A percentile compares a stretch with the other conserved stretches of the same genome.
Conservation (phyloP, 2,329 filamentous ascomycete species). For the Colletotrichum zoysiae region DNA sequence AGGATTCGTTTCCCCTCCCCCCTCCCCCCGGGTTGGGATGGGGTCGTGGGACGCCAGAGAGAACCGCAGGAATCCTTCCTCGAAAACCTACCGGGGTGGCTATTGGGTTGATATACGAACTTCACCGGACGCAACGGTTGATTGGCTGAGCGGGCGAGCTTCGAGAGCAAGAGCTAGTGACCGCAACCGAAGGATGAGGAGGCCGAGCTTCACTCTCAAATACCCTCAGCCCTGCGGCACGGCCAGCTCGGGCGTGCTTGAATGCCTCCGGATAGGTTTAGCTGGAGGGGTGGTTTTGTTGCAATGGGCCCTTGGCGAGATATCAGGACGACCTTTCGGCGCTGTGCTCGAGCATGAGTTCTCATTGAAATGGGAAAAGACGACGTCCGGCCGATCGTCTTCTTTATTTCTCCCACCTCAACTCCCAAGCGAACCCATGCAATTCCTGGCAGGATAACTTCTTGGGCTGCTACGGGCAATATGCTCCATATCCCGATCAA, state of each 20-base stretch:
- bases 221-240: slow-evolving; percentile 35
- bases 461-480: neutral
- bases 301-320: slow-evolving; percentile 12
- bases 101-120: slow-evolving; percentile 37
- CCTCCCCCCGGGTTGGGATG: neutral
- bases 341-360: neutral
- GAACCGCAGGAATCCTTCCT: slow-evolving; percentile 34
- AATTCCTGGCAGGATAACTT: neutral
- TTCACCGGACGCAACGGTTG: slow-evolving; percentile 1
- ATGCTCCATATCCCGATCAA: neutral
- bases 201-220: neutral
- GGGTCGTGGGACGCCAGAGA: slow-evolving; percentile 13
- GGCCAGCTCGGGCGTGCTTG: slow-evolving; percentile 18
- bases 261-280: slow-evolving; percentile 12
- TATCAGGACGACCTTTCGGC: neutral
- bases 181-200: slow-evolving; percentile 1
- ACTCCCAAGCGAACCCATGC: neutral
- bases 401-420: neutral
- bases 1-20: slow-evolving; percentile 20
- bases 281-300: slow-evolving; percentile 15
- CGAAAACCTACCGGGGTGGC: neutral
- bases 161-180: slow-evolving; percentile 17
- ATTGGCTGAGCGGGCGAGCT: slow-evolving; percentile 16
- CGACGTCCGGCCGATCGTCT: too few species aligned
- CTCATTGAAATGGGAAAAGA: neutral